A percentile compares a stretch with the other conserved stretches of the same genome.
These are phyloP conservation scores for Cenchrus fungigraminus DNA, from an alignment of 176 grass and related monocot species.

Conservation along the genomic window DNA sequence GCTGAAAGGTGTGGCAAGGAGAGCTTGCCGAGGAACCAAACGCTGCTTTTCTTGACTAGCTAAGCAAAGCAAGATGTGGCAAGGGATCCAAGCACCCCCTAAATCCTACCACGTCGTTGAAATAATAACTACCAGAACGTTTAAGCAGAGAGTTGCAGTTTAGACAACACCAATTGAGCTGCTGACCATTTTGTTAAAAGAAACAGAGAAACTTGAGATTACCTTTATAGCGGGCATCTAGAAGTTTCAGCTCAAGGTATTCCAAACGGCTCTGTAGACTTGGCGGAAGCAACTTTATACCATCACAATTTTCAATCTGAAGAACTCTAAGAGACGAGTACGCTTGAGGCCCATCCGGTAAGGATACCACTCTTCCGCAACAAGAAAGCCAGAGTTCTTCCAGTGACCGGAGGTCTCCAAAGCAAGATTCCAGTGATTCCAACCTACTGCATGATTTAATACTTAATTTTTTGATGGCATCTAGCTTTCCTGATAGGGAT, in stretches of 20 bases:
- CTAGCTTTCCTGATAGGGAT: neutral
- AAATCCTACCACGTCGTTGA: too few species aligned
- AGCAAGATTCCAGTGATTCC: neutral
- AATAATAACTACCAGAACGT: neutral
- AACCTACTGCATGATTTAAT: neutral
- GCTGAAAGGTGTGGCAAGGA: too few species aligned
- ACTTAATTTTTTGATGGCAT: neutral
- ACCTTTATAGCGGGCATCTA: neutral
- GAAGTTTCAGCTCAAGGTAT: neutral
- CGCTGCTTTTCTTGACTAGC: too few species aligned
- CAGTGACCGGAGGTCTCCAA: neutral
- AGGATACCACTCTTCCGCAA: neutral
- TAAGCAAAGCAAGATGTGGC: too few species aligned
- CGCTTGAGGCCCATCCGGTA: neutral
- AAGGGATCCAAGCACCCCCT: too few species aligned
- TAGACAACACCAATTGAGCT: neutral
- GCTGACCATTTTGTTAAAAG: neutral
- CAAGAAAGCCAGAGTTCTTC: rapidly evolving
- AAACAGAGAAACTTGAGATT: neutral
- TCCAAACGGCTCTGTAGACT: neutral
- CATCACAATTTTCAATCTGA: too few species aligned
- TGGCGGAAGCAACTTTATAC: slow-evolving; percentile 14
- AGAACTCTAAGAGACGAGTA: slow-evolving; percentile 6
- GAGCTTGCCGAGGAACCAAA: too few species aligned
- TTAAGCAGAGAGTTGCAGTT: neutral